phyloP scores from a whole-genome alignment of 129 eudicot species.

The Chrysanthemum makinoi region DNA sequence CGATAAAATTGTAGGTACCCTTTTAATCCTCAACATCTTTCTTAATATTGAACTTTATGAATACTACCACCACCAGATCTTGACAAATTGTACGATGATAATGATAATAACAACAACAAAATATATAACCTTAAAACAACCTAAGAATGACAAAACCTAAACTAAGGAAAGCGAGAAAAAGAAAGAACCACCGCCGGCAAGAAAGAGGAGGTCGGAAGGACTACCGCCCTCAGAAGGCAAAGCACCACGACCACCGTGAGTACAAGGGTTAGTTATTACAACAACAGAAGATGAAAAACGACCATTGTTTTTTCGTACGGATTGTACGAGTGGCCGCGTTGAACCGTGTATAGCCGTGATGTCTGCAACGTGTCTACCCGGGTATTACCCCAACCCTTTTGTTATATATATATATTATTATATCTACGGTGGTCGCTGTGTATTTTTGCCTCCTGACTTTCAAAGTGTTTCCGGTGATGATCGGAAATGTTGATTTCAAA shows the following conservation, averaged over 20 bases:
- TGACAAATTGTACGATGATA: not conserved
- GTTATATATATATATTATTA: not conserved
- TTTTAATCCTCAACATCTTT: conserved; percentile 58
- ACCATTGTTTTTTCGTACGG: conserved; percentile 58
- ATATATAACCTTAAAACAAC: conserved; percentile 19
- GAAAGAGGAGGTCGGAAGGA: conserved; percentile 89
- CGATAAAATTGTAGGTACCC: conserved; percentile 63
- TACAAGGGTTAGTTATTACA: conserved; percentile 60
- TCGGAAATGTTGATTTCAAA: no score
- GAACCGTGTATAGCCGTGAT: conserved; percentile 81
- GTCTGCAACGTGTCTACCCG: conserved; percentile 60
- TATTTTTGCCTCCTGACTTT: no score
- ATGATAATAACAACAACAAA: not conserved
- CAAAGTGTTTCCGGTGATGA: no score
- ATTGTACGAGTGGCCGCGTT: conserved; percentile 46
- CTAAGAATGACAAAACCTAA: conserved; percentile 15
- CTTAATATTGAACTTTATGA: not conserved
- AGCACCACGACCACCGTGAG: conserved; percentile 97
- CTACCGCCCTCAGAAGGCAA: conserved; percentile 87
- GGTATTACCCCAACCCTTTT: conserved; percentile 49
- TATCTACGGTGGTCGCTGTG: not conserved
- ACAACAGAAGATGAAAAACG: conserved; percentile 7
- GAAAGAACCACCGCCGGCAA: conserved; percentile 77
- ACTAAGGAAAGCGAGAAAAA: conserved; percentile 10
- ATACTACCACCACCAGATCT: not conserved